These are phyloP conservation scores for Phaeosphaeria sp. DNA, from an alignment of 2,329 filamentous ascomycete genomes.

Conservation along the genomic window DNA sequence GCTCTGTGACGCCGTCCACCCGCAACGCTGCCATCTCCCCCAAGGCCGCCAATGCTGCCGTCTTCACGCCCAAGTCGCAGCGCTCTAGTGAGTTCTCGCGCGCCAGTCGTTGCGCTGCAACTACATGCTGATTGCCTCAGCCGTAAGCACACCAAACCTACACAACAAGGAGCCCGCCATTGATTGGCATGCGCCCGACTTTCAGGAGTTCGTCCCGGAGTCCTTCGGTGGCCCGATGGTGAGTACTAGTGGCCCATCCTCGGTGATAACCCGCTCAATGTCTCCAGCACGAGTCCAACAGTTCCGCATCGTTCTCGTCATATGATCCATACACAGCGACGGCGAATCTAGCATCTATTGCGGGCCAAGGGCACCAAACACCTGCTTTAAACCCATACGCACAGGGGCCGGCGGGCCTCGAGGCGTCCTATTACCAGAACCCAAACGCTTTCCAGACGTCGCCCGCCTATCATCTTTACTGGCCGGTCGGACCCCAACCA, in stretches of 20 bases:
- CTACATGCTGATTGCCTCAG: conserved; percentile 33
- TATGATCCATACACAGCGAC: conserved; percentile 56
- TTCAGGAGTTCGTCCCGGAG: conserved; percentile 63
- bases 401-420: conserved; percentile 70
- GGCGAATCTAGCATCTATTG: conserved; percentile 41
- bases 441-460: conserved; percentile 62
- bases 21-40: conserved; percentile 85
- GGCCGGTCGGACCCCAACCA: conserved; percentile 81
- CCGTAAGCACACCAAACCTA: conserved; percentile 51
- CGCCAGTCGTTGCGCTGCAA: conserved; percentile 1
- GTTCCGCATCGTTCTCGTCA: conserved; percentile 40
- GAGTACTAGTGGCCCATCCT: conserved; percentile 33
- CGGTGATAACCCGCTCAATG: background rate
- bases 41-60: conserved; percentile 86
- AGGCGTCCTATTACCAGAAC: conserved; percentile 70
- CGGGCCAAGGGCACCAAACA: conserved; percentile 46
- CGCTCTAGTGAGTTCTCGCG: conserved; percentile 46
- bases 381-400: conserved; percentile 71
- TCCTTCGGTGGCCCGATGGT: conserved; percentile 61
- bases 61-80: conserved; percentile 75
- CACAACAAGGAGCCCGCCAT: conserved; percentile 55
- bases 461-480: conserved; percentile 83
- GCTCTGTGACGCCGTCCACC: conserved; percentile 52
- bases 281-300: conserved; percentile 41
- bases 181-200: conserved; percentile 58